These are phyloP conservation scores for Mangifera indica DNA, from an alignment of 345 rosid species.

Conservation along the genomic window DNA sequence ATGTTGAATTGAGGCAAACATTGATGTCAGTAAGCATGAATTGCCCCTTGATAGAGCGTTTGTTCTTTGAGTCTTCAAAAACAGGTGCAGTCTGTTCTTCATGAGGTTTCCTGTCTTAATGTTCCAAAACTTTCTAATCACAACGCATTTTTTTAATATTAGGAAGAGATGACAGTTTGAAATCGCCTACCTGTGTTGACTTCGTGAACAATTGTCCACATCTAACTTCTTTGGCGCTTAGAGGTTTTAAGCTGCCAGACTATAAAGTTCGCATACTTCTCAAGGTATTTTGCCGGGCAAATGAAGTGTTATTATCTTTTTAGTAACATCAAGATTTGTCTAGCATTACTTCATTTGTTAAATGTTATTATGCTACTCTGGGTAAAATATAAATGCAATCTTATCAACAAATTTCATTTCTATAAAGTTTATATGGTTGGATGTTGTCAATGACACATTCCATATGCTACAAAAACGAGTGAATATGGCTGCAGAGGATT, in stretches of 20 bases:
- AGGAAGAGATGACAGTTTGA: slow-evolving; percentile 69
- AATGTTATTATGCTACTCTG: not conserved
- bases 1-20: slow-evolving; percentile 59
- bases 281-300: slow-evolving; percentile 47
- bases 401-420: not conserved
- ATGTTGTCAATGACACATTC: not conserved
- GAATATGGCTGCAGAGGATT: not conserved
- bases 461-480: not conserved
- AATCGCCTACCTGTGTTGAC: slow-evolving; percentile 61
- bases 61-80: slow-evolving; percentile 69
- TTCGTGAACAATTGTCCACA: slow-evolving; percentile 71
- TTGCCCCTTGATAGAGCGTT: slow-evolving; percentile 69
- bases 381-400: not conserved
- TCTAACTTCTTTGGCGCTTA: slow-evolving; percentile 68
- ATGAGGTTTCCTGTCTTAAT: slow-evolving; percentile 21
- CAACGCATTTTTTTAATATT: slow-evolving; percentile 23
- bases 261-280: slow-evolving; percentile 55
- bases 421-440: not conserved
- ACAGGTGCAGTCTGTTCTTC: slow-evolving; percentile 41
- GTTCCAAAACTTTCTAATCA: slow-evolving; percentile 24
- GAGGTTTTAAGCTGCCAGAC: slow-evolving; percentile 77
- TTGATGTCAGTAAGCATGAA: slow-evolving; percentile 55
- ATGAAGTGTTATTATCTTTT: not conserved
- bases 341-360: not conserved
- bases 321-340: not conserved